Percentiles rank a stretch among this genome's conserved stretches.
These are phyloP conservation scores for Bonia amplexicaulis DNA, from an alignment of 176 grass and related monocot genomes.

Conservation along the genomic window DNA sequence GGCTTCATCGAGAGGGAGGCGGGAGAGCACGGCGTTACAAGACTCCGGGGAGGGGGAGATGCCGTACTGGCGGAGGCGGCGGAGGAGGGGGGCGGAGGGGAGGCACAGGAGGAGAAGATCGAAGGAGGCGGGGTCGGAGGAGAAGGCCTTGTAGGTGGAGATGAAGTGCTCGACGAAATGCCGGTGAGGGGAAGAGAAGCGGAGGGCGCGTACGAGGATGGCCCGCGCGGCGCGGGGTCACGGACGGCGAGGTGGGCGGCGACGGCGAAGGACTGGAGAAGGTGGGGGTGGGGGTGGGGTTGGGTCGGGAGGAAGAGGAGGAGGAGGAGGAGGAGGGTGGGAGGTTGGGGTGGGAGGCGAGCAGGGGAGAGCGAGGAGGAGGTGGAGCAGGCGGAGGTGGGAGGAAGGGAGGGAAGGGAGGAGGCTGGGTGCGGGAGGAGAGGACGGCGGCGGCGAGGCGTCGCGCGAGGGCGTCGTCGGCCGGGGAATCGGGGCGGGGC, in stretches of 20 bases:
- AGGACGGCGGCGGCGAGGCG: slow-evolving; percentile 50
- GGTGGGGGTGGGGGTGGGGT: slow-evolving; percentile 33
- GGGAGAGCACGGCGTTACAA: slow-evolving; percentile 62
- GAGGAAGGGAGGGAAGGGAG: slow-evolving; percentile 38
- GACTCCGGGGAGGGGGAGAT: slow-evolving; percentile 54
- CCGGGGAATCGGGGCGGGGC: slow-evolving; percentile 48
- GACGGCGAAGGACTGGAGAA: slow-evolving; percentile 45
- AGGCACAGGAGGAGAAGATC: slow-evolving; percentile 67
- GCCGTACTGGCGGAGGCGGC: slow-evolving; percentile 62
- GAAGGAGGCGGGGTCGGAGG: slow-evolving; percentile 67
- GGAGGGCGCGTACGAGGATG: slow-evolving; percentile 39
- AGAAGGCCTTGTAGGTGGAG: slow-evolving; percentile 82
- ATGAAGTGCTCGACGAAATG: slow-evolving; percentile 74
- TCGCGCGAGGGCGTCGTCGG: slow-evolving; percentile 47
- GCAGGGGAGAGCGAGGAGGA: slow-evolving; percentile 56
- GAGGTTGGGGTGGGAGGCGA: slow-evolving; percentile 46
- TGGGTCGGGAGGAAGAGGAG: slow-evolving; percentile 33
- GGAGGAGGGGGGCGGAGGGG: slow-evolving; percentile 48
- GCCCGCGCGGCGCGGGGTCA: slow-evolving; percentile 30
- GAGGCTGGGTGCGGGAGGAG: slow-evolving; percentile 14
- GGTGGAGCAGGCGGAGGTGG: slow-evolving; percentile 38
- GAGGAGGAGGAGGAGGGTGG: slow-evolving; percentile 45
- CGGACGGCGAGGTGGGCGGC: slow-evolving; percentile 49
- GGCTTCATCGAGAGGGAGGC: slow-evolving; percentile 53
- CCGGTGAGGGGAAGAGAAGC: slow-evolving; percentile 41